phyloP scores from a whole-genome alignment of 2,329 filamentous ascomycete genomes.

The Beauveria bassiana region DNA sequence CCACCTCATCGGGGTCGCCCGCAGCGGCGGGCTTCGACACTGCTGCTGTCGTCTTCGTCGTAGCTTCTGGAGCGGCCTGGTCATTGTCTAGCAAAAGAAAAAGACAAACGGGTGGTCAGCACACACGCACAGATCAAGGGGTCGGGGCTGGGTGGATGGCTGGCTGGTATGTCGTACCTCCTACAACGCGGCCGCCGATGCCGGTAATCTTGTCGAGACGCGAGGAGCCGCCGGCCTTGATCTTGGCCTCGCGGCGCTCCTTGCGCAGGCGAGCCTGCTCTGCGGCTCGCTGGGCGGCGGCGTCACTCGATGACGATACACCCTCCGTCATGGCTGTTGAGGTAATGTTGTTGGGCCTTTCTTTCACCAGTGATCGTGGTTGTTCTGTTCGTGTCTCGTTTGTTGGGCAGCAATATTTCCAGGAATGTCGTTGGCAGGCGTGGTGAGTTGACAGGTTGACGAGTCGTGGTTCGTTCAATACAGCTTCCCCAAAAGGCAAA shows the following conservation, averaged over 20 bases:
- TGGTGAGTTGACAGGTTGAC: not conserved
- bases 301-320: conserved; percentile 30
- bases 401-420: not conserved
- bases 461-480: not conserved
- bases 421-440: not conserved
- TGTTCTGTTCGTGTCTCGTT: not conserved
- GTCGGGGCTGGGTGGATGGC: not conserved
- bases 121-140: not conserved
- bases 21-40: conserved; percentile 27
- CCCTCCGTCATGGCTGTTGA: conserved; percentile 31
- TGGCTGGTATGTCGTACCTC: conserved; percentile 19
- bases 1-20: conserved; percentile 66
- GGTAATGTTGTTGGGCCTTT: not conserved
- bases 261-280: conserved; percentile 69
- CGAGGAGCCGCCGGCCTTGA: conserved; percentile 61
- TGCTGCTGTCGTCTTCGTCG: conserved; percentile 20
- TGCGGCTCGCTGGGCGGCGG: conserved; percentile 43
- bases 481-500: not conserved
- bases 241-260: conserved; percentile 72
- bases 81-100: conserved; percentile 4
- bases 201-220: conserved; percentile 70
- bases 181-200: conserved; percentile 40
- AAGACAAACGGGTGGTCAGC: not conserved
- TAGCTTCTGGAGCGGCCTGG: conserved; percentile 27
- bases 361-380: not conserved